phyloP scores from a whole-genome alignment of 2,329 filamentous ascomycete species.

The Mycosphaerella sp. region DNA sequence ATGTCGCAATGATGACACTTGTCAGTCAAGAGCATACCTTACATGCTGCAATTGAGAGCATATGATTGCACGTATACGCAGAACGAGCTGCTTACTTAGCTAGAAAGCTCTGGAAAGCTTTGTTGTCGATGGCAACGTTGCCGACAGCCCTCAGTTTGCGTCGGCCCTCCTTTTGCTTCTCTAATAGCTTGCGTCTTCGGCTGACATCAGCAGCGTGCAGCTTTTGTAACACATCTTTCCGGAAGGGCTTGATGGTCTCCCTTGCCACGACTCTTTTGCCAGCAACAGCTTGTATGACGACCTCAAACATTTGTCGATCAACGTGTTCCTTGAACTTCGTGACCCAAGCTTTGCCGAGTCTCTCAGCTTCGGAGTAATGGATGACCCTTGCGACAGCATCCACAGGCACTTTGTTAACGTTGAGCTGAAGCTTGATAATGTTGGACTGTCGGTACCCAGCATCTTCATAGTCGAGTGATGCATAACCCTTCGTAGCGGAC shows the following conservation, averaged over 20 bases:
- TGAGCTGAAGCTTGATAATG: constrained; percentile 81
- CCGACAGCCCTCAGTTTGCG: constrained; percentile 77
- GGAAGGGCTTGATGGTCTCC: constrained; percentile 92
- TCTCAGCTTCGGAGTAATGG: constrained; percentile 72
- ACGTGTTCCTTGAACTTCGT: constrained; percentile 96
- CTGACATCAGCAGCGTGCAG: constrained; percentile 85
- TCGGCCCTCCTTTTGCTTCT: constrained; percentile 93
- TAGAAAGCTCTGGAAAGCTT: constrained; percentile 90
- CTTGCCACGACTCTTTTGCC: constrained; percentile 78
- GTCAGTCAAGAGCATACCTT: not conserved
- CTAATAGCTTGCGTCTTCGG: constrained; percentile 75
- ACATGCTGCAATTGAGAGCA: too few relatives aligned
- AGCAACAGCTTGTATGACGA: constrained; percentile 86
- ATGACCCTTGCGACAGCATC: constrained; percentile 91
- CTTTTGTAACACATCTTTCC: constrained; percentile 91
- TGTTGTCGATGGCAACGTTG: constrained; percentile 93
- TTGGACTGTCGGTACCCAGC: constrained; percentile 75
- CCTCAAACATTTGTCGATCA: constrained; percentile 93
- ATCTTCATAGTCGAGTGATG: constrained; percentile 94
- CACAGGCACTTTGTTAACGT: constrained; percentile 89
- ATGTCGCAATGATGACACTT: not conserved
- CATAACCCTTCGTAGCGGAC: constrained; percentile 88
- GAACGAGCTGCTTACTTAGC: constrained; percentile 53
- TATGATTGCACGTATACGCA: too few relatives aligned
- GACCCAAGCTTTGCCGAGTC: constrained; percentile 81